Base-by-base conservation (phyloP, 2,329 filamentous ascomycete genomes). In the Rhinocladiella similis region DNA sequence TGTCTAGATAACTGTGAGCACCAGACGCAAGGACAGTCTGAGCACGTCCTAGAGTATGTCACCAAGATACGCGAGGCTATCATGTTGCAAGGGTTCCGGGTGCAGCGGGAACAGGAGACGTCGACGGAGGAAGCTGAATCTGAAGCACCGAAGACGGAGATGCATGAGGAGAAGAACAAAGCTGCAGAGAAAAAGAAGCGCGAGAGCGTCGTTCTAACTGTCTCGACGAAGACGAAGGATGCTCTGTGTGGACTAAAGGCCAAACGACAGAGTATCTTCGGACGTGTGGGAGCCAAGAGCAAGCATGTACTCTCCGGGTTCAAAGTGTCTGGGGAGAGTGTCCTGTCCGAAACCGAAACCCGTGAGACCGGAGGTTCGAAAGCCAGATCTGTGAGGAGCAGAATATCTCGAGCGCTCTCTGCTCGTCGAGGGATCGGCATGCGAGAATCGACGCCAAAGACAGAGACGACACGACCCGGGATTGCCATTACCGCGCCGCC, bases 91-190 rank as follows among this genome's bases (percentile, higher is more conserved):
- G 50, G 51, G 3, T 22, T 54, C 18, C 27, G 56, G 20, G 14
- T 49, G 20, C 33, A 41, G 18, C 20, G 47, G n/a, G 25, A 12
- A 51, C 33, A 38, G 19, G 36, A 41, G 29, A 33, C 29, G 10
- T 33, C 3, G 27, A 16, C 46, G 19, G 39, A 20, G 9, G 5
- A 20, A 16, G 42, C 33, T 7, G 29, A 47, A 42, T 29, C 81
- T 12, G 29, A 33, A 33, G 29, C 10, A 7, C 5, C 29, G 10
- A 33, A 33, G 10, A 7, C 29, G 10, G 29, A 33, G 6, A 3
- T 33, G 6, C 29, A 33, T 9, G 29, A 70, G 0, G 83, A 83
- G 0, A 74, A 57, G 1, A 77, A 79, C 0, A 39, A 43, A 36
- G 53, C 16, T 36, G 45, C 14, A 25, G n/a, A 16, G 18, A 56